These are phyloP conservation scores for Flaveria trinervia DNA, from an alignment of 129 eudicot genomes.

Conservation along the genomic window DNA sequence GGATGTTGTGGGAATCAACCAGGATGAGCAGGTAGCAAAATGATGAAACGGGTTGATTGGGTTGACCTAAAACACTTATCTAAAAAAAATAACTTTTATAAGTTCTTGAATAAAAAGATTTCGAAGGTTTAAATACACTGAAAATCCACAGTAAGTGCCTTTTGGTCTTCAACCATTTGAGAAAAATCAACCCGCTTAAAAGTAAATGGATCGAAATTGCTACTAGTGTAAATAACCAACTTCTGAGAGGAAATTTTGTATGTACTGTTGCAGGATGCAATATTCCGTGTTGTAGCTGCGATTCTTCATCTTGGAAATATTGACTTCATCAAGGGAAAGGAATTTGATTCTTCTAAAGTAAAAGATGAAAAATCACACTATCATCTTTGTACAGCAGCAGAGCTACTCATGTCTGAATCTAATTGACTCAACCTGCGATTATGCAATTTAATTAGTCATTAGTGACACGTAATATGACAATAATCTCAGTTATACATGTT, in stretches of 20 bases:
- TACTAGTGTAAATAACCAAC: conserved; percentile 12
- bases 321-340: conserved; percentile 85
- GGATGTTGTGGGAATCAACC: conserved; percentile 95
- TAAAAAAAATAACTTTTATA: too few relatives aligned
- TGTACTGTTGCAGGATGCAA: conserved; percentile 67
- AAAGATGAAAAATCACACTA: conserved; percentile 71
- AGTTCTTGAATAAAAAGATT: too few relatives aligned
- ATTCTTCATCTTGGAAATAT: conserved; percentile 96
- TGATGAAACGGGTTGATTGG: conserved; percentile 9
- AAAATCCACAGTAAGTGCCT: too few relatives aligned
- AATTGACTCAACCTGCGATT: conserved; percentile 13
- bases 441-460: conserved; percentile 3
- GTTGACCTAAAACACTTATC: neutral
- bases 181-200: neutral
- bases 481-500: conserved; percentile 13
- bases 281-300: conserved; percentile 97
- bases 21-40: conserved; percentile 83
- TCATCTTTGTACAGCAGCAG: conserved; percentile 90
- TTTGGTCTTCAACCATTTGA: neutral
- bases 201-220: neutral
- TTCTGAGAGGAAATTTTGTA: conserved; percentile 4
- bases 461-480: neutral
- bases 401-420: conserved; percentile 72
- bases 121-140: too few relatives aligned
- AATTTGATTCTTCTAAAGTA: conserved; percentile 83